A percentile compares a stretch with the other conserved stretches of the same genome.
These are phyloP conservation scores for Xylaria telfairii DNA, from an alignment of 495 filamentous ascomycete genomes.

Conservation along the genomic window DNA sequence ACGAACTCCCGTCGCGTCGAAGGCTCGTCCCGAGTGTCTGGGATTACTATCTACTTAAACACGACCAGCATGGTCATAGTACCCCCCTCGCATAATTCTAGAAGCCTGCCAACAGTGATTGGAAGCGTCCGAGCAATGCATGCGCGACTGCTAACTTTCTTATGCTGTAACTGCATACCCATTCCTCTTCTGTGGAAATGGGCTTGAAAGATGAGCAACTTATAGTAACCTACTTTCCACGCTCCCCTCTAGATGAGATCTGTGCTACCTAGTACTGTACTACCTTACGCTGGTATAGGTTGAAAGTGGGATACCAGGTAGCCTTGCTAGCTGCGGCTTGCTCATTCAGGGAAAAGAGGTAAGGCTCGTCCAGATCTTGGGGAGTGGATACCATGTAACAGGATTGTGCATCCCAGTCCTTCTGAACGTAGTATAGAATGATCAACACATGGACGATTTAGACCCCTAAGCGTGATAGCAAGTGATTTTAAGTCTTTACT, in stretches of 20 bases:
- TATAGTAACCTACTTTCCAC: not conserved
- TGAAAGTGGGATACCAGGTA: not conserved
- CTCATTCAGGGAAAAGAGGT: constrained; percentile 4
- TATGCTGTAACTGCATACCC: not conserved
- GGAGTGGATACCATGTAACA: constrained; percentile 6
- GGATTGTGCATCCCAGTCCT: not conserved
- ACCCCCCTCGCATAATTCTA: not conserved
- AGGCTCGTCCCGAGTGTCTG: constrained; percentile 29
- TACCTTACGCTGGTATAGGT: not conserved
- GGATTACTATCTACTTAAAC: constrained; percentile 21
- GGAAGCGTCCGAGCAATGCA: not conserved
- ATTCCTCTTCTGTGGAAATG: not conserved
- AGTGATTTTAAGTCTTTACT: not conserved
- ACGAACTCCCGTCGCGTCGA: constrained; percentile 26
- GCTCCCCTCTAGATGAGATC: not conserved
- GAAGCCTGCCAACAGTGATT: not conserved
- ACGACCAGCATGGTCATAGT: constrained; percentile 9
- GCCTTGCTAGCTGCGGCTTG: constrained; percentile 5
- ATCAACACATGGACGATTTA: not conserved
- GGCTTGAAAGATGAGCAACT: not conserved
- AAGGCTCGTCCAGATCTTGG: constrained; percentile 16
- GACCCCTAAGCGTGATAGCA: not conserved
- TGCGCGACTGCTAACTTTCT: not conserved
- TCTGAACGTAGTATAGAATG: not conserved
- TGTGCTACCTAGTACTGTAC: not conserved